Percentiles rank a stretch among this genome's conserved stretches.
These are phyloP conservation scores for Climacium dendroides DNA, from an alignment of 225 moss, liverwort and hornwort genomes.

Conservation along the genomic window DNA sequence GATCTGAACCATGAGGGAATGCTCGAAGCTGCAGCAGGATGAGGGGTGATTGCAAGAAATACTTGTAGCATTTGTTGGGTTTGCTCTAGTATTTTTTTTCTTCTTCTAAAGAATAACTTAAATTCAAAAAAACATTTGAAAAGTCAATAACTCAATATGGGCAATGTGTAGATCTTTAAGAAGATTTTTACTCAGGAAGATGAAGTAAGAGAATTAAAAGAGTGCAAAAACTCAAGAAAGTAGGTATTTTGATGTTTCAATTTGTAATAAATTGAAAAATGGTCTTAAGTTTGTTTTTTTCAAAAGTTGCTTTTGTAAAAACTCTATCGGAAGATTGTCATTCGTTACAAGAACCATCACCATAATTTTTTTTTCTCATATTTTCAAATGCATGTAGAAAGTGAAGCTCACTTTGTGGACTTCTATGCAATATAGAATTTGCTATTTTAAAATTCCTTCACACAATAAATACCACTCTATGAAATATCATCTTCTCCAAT, in stretches of 20 bases:
- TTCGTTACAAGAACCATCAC: not conserved
- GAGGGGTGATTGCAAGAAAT: not conserved
- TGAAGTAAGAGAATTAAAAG: not conserved
- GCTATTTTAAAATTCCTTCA: not conserved
- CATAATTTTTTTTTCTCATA: not conserved
- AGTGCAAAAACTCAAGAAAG: not conserved
- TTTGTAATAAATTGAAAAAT: not conserved
- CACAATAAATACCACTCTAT: not conserved
- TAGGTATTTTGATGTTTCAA: no score
- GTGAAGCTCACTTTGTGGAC: accelerated
- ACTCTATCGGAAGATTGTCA: not conserved
- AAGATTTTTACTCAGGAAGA: not conserved
- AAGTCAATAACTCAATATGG: not conserved
- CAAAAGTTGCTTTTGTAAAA: no score
- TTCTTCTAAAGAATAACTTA: not conserved
- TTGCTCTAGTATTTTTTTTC: not conserved
- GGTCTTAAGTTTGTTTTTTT: no score
- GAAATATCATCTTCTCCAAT: not conserved
- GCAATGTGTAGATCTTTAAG: not conserved
- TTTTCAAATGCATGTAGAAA: not conserved
- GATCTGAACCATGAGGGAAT: not conserved
- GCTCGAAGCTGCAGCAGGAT: not conserved
- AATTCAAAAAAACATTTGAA: accelerated
- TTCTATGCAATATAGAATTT: not conserved
- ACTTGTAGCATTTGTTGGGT: not conserved